Percentiles rank a stretch among this genome's conserved stretches.
phyloP scores from a whole-genome alignment of 768 basidiomycete species.

The Dictyophora rubrovolvata region DNA sequence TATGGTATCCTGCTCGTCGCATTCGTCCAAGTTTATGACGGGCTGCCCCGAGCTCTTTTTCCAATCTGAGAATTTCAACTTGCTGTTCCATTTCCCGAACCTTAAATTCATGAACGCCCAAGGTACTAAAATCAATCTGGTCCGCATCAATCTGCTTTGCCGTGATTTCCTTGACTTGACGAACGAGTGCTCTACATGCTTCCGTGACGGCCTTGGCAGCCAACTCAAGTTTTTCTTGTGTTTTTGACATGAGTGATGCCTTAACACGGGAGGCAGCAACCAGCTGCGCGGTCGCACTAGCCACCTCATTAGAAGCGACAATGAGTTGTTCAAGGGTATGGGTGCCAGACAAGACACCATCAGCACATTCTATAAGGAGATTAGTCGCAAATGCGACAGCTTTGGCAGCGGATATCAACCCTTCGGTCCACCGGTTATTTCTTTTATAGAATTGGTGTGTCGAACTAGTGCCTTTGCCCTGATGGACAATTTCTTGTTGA shows the following conservation, averaged over 20 bases:
- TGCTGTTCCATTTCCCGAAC: slow-evolving; percentile 98
- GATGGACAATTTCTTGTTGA: slow-evolving; percentile 94
- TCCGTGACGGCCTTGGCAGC: slow-evolving; percentile 97
- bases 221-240: slow-evolving; percentile 89
- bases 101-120: slow-evolving; percentile 95
- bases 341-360: slow-evolving; percentile 93
- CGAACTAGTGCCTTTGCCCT: slow-evolving; percentile 88
- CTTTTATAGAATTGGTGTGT: slow-evolving; percentile 98
- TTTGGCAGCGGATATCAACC: slow-evolving; percentile 95
- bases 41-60: slow-evolving; percentile 88
- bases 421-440: slow-evolving; percentile 99
- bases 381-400: slow-evolving; percentile 95
- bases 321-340: slow-evolving; percentile 98
- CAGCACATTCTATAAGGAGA: slow-evolving; percentile 92
- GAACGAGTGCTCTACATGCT: slow-evolving; percentile 92
- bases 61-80: slow-evolving; percentile 93
- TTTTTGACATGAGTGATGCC: slow-evolving; percentile 96
- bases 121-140: slow-evolving; percentile 72
- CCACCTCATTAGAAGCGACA: slow-evolving; percentile 98
- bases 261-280: slow-evolving; percentile 98
- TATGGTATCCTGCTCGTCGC: slow-evolving; percentile 85
- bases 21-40: slow-evolving; percentile 74
- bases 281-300: slow-evolving; percentile 92
- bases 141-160: slow-evolving; percentile 73
- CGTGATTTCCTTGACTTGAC: slow-evolving; percentile 92